Conservation (phyloP, 129 eudicot genomes). For the Lactuca sativa region DNA sequence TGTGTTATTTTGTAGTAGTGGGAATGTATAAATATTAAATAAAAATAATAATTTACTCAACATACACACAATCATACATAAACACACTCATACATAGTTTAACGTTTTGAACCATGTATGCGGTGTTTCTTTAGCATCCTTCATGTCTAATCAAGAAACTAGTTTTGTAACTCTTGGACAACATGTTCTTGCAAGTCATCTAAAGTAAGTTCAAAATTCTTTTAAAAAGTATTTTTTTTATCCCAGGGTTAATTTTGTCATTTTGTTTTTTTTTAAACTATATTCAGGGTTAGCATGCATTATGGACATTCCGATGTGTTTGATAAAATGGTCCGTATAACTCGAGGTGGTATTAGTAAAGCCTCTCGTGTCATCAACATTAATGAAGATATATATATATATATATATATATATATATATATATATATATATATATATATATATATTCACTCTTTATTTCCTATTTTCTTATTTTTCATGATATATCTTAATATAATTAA, state of each 20-base stretch:
- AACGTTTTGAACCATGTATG: constrained; percentile 20
- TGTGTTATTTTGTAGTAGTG: constrained; percentile 18
- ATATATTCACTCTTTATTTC: not conserved
- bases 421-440: too few relatives aligned
- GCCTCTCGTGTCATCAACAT: constrained; percentile 96
- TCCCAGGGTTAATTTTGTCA: constrained; percentile 4
- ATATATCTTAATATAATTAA: constrained; percentile 24
- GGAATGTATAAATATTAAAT: constrained; percentile 59
- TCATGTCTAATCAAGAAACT: constrained; percentile 98
- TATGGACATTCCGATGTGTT: constrained; percentile 98
- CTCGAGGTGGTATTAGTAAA: constrained; percentile 96
- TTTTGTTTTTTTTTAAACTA: constrained; percentile 4
- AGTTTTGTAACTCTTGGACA: constrained; percentile 99
- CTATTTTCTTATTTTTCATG: not conserved
- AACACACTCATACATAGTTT: not conserved
- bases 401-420: constrained; percentile 39
- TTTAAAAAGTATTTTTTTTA: not conserved
- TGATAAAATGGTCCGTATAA: constrained; percentile 89
- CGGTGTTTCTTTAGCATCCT: constrained; percentile 95
- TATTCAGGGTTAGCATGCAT: constrained; percentile 88
- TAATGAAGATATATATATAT: constrained; percentile 89
- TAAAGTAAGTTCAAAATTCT: constrained; percentile 60
- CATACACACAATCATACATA: not conserved
- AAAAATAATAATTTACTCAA: not conserved
- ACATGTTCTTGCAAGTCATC: constrained; percentile 91